Conservation (phyloP, 2,329 filamentous ascomycete species). For the Leptographium procerum region DNA sequence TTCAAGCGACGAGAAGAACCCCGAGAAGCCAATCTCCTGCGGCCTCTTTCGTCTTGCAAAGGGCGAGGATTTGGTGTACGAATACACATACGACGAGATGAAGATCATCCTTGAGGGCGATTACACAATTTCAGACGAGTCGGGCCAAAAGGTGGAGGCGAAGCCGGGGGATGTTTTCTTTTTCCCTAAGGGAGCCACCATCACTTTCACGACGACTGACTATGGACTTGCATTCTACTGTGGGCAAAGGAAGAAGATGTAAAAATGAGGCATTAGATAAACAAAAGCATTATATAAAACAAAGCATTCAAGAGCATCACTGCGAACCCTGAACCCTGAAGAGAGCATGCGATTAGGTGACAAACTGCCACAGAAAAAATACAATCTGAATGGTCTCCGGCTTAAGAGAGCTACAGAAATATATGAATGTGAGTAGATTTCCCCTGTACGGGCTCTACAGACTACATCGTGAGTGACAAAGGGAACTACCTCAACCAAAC, state of each 20-base stretch:
- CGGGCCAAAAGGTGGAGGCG: conserved; percentile 1
- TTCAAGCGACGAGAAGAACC: not conserved
- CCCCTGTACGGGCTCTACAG: too few relatives aligned
- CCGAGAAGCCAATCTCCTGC: conserved; percentile 4
- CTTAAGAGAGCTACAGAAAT: too few relatives aligned
- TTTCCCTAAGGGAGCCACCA: conserved; percentile 4
- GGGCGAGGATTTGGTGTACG: conserved; percentile 5
- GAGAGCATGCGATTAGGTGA: not conserved
- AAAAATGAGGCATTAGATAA: not conserved
- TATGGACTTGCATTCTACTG: conserved; percentile 7
- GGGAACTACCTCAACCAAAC: too few relatives aligned
- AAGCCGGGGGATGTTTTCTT: conserved; percentile 6
- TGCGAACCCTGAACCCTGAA: too few relatives aligned
- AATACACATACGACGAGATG: conserved; percentile 8
- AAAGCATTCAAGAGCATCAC: not conserved
- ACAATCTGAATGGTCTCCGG: not conserved
- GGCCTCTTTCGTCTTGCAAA: conserved; percentile 4
- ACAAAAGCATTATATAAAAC: not conserved
- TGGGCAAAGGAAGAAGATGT: conserved; percentile 6
- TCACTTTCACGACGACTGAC: conserved; percentile 6
- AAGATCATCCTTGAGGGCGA: conserved; percentile 7
- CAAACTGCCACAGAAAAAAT: not conserved
- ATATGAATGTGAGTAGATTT: too few relatives aligned
- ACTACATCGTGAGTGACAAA: too few relatives aligned
- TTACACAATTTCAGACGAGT: conserved; percentile 5